phyloP scores from a whole-genome alignment of 2,329 filamentous ascomycete species.

The Ceratocystis ficicola region DNA sequence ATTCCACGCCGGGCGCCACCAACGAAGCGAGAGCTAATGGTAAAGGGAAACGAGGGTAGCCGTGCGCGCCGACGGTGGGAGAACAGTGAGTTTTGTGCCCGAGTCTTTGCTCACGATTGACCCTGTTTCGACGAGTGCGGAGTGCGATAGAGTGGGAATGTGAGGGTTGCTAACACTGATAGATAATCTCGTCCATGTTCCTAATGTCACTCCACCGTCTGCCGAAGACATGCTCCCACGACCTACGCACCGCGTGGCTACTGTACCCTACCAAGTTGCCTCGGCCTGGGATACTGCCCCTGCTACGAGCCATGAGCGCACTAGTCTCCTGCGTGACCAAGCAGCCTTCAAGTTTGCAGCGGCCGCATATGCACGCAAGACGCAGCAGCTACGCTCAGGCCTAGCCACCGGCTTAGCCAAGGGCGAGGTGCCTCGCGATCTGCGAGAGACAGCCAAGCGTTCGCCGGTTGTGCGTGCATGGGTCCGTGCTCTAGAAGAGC shows the following conservation, averaged over 20 bases:
- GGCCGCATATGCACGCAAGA: conserved; percentile 35
- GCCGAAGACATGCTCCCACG: conserved; percentile 71
- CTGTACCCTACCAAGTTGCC: conserved; percentile 80
- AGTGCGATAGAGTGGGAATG: background rate
- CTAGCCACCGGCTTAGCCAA: conserved; percentile 35
- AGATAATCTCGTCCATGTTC: conserved; percentile 81
- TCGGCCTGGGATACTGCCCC: conserved; percentile 60
- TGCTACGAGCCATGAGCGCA: conserved; percentile 23
- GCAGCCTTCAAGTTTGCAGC: conserved; percentile 38
- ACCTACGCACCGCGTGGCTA: conserved; percentile 65
- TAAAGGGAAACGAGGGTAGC: conserved; percentile 85
- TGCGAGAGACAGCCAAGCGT: conserved; percentile 70
- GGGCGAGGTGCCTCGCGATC: conserved; percentile 61
- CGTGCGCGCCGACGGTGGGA: conserved; percentile 84
- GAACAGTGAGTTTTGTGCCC: conserved; percentile 55
- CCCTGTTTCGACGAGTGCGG: background rate
- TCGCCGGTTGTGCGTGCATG: conserved; percentile 64
- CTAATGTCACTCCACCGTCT: conserved; percentile 70
- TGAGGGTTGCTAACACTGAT: conserved; percentile 14
- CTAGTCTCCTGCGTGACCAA: conserved; percentile 31
- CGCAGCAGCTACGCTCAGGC: conserved; percentile 34
- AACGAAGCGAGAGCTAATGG: conserved; percentile 55
- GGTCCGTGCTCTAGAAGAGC: conserved; percentile 73
- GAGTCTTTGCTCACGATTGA: background rate
- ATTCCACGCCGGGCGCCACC: conserved; percentile 37